phyloP scores from a whole-genome alignment of 2,329 filamentous ascomycete species.

The Sclerotinia subarctica region DNA sequence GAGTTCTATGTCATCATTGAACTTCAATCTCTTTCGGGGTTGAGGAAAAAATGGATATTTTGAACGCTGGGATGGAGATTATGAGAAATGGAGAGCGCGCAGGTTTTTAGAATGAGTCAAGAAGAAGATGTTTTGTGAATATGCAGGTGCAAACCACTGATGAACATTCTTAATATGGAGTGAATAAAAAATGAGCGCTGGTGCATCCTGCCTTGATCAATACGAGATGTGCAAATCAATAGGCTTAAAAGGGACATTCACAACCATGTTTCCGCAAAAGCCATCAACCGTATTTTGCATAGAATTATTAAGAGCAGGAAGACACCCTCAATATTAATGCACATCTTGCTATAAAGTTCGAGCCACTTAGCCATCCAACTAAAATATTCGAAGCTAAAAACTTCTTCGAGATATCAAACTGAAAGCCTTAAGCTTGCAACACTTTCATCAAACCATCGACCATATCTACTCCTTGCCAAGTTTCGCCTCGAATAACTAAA shows the following conservation, averaged over 20 bases:
- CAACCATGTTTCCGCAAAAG: too few species aligned
- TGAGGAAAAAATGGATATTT: too few species aligned
- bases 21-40: too few species aligned
- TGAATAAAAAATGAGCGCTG: not conserved
- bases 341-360: not conserved
- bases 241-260: not conserved
- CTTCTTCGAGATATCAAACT: too few species aligned
- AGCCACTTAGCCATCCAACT: not conserved
- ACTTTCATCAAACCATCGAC: not conserved
- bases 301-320: not conserved
- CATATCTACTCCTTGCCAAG: not conserved
- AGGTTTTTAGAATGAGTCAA: not conserved
- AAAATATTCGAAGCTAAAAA: not conserved
- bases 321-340: not conserved
- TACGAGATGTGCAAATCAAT: not conserved
- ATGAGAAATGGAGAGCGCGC: not conserved
- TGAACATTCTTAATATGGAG: not conserved
- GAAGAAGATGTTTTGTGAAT: not conserved
- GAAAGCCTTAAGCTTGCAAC: not conserved
- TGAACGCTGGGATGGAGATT: not conserved
- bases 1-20: fast-evolving
- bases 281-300: too few species aligned
- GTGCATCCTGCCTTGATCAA: not conserved
- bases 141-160: too few species aligned
- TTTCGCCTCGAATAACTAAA: too few species aligned